Evolutionary conservation across 2,329 filamentous ascomycete species (phyloP).

Genomic region (Fusarium buxicola): DNA sequence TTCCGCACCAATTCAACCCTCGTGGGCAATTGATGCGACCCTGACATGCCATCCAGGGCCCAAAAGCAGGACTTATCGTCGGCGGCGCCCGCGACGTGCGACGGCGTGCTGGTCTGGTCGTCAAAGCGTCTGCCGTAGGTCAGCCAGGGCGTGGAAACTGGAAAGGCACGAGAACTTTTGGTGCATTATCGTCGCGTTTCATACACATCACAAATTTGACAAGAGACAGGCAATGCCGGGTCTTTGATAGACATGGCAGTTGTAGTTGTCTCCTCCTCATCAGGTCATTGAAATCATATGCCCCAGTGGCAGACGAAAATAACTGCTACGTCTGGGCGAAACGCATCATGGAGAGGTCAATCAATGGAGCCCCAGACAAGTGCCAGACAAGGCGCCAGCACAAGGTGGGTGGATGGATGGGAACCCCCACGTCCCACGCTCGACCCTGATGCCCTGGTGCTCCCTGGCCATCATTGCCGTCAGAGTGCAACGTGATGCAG

Average conservation of each 20-base stretch:
- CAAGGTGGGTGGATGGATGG: slow-evolving; percentile 9
- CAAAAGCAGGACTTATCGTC: background rate
- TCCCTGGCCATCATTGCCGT: slow-evolving; percentile 12
- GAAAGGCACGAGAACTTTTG: slow-evolving; percentile 1
- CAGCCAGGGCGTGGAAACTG: background rate
- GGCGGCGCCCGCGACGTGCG: background rate
- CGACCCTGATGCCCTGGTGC: slow-evolving; percentile 18
- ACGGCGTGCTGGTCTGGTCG: background rate
- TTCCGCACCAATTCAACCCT: slow-evolving; percentile 7
- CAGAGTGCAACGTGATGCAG: slow-evolving; percentile 15
- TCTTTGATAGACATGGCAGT: slow-evolving; percentile 19
- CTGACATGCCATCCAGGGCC: background rate
- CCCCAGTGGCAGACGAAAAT: slow-evolving; percentile 28
- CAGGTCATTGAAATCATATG: slow-evolving; percentile 24
- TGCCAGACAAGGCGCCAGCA: too few species aligned
- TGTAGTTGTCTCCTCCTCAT: slow-evolving; percentile 22
- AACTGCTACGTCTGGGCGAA: slow-evolving; percentile 28
- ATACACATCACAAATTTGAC: slow-evolving; percentile 13
- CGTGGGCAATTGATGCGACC: slow-evolving; percentile 9
- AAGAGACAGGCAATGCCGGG: slow-evolving; percentile 2
- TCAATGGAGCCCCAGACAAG: slow-evolving; percentile 32
- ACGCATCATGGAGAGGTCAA: slow-evolving; percentile 34
- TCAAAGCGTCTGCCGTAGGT: background rate
- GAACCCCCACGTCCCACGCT: slow-evolving; percentile 35
- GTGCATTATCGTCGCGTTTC: slow-evolving; percentile 6